Evolutionary conservation across 192 early-diverging fungal genomes (phyloP).

Genomic region (Coemansia sp.): DNA sequence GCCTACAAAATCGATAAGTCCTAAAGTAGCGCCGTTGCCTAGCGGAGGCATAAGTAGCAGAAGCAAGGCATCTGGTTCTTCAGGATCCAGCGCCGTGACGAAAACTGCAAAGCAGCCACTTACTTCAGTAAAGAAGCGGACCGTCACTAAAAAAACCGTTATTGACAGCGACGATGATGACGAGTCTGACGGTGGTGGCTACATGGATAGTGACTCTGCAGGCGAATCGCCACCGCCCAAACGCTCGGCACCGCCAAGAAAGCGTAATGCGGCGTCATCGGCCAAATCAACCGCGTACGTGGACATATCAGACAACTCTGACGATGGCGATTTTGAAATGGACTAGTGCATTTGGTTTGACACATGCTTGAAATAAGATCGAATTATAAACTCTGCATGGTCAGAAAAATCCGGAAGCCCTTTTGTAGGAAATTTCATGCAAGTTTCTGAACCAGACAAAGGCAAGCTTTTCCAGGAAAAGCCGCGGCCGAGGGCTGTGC

Average conservation of each 20-base stretch:
- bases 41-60: not conserved
- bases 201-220: slow-evolving; percentile 9
- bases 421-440: not conserved
- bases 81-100: not conserved
- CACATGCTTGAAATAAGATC: not conserved
- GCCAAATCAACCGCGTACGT: slow-evolving; percentile 29
- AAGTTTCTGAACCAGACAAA: not conserved
- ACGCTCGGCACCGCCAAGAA: slow-evolving; percentile 17
- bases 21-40: not conserved
- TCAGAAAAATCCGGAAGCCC: not conserved
- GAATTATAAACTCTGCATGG: not conserved
- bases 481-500: too few relatives aligned
- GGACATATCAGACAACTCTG: slow-evolving; percentile 42
- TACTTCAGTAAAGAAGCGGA: slow-evolving; percentile 14
- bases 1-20: slow-evolving; percentile 1
- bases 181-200: slow-evolving; percentile 12
- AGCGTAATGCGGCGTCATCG: slow-evolving; percentile 21
- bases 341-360: too few relatives aligned
- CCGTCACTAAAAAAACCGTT: slow-evolving; percentile 10
- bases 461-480: too few relatives aligned
- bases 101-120: not conserved
- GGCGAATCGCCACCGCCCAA: slow-evolving; percentile 17
- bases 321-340: slow-evolving; percentile 37
- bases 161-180: slow-evolving; percentile 37
- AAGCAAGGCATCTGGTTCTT: not conserved